Conservation (phyloP, 495 filamentous ascomycete species). For the Aspergillus saccharolyticus region DNA sequence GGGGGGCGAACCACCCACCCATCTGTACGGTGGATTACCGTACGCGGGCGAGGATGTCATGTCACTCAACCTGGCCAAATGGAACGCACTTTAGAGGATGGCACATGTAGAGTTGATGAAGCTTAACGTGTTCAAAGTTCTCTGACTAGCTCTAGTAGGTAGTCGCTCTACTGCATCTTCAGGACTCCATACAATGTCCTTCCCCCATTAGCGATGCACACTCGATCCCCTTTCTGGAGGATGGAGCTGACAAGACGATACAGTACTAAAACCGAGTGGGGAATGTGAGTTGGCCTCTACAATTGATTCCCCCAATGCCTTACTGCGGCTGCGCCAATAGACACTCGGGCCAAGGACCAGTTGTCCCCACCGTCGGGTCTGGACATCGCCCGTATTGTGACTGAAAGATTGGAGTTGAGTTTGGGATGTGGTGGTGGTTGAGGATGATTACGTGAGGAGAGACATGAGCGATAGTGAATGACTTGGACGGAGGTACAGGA, state of each 20-base stretch:
- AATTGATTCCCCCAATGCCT: conserved; percentile 16
- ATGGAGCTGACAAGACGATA: neutral
- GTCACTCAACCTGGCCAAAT: neutral
- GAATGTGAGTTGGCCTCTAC: conserved; percentile 18
- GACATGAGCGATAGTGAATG: no score
- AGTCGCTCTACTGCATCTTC: no score
- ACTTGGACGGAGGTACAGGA: no score
- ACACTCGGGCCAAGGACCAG: conserved; percentile 12
- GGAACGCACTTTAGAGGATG: neutral
- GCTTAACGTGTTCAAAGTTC: neutral
- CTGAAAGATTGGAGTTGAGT: conserved; percentile 3
- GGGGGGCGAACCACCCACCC: neutral
- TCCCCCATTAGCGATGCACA: no score
- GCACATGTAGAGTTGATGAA: neutral
- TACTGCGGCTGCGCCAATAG: conserved; percentile 18
- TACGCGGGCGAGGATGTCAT: neutral
- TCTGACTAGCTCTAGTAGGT: no score
- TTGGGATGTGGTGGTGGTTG: neutral
- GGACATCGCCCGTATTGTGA: conserved; percentile 15
- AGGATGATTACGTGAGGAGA: no score
- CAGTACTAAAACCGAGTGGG: conserved; percentile 16
- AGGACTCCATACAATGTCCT: neutral
- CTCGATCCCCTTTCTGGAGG: neutral
- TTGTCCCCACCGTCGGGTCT: conserved; percentile 18
- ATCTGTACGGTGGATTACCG: neutral